Evolutionary conservation across 1,284 basidiomycete species (phyloP).

Genomic region (Earliella scabrosa): DNA sequence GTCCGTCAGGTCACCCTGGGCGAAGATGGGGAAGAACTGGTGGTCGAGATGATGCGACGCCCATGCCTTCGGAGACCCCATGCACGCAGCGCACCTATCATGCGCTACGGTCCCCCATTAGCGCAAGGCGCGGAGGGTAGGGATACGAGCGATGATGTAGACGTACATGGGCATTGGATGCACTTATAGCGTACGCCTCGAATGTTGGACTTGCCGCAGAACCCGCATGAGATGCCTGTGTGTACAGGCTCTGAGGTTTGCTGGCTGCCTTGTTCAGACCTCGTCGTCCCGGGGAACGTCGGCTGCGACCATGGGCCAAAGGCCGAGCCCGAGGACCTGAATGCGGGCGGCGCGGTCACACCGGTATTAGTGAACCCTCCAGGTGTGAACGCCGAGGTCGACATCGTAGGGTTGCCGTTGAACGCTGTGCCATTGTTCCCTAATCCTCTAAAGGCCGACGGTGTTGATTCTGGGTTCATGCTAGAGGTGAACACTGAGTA

Average conservation of each 20-base stretch:
- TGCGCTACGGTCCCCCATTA: constrained; percentile 39
- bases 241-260: constrained; percentile 34
- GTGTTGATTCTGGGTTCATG: too few species aligned
- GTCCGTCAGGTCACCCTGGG: constrained; percentile 42
- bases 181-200: constrained; percentile 73
- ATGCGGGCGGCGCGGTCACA: too few species aligned
- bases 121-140: background rate
- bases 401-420: too few species aligned
- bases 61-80: constrained; percentile 32
- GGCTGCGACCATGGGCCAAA: too few species aligned
- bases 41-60: constrained; percentile 39
- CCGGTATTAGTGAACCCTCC: too few species aligned
- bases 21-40: constrained; percentile 66
- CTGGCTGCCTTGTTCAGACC: too few species aligned
- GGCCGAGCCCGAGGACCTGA: too few species aligned
- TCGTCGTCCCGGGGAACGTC: too few species aligned
- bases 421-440: too few species aligned
- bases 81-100: constrained; percentile 69
- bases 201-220: constrained; percentile 51
- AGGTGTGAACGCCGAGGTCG: too few species aligned
- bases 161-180: constrained; percentile 65
- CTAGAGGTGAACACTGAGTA: too few species aligned
- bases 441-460: too few species aligned
- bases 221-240: constrained; percentile 56
- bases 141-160: background rate